phyloP scores from a whole-genome alignment of 1,139 yeast genomes.

The Tardiomyces blankii region DNA sequence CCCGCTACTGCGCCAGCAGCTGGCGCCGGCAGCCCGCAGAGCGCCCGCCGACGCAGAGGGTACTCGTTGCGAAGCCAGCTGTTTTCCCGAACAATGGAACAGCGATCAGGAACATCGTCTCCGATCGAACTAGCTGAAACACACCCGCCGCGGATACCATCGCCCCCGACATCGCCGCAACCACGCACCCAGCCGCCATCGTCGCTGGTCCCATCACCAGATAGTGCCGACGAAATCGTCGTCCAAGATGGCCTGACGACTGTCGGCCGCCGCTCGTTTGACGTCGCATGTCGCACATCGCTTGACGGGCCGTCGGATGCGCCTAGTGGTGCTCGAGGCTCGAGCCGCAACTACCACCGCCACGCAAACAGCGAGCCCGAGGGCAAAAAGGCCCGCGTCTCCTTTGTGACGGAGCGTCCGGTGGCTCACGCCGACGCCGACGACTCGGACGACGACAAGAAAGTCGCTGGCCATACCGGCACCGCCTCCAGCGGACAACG shows the following conservation, averaged over 20 bases:
- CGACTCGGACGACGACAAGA: neutral
- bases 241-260: neutral
- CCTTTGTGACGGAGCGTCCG: neutral
- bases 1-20: neutral
- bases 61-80: neutral
- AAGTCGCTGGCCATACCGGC: neutral
- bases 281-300: neutral
- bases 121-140: neutral
- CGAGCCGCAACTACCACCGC: too few relatives aligned
- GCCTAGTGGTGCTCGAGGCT: neutral
- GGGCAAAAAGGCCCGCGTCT: neutral
- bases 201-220: neutral
- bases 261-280: neutral
- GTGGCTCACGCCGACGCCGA: neutral
- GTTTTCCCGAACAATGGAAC: neutral
- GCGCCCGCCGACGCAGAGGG: neutral
- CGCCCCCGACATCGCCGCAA: conserved; percentile 1
- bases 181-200: too few relatives aligned
- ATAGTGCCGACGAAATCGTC: neutral
- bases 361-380: too few relatives aligned
- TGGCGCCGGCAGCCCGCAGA: neutral
- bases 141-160: neutral
- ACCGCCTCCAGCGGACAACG: too few relatives aligned
- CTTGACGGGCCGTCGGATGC: neutral
- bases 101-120: neutral